Conservation (phyloP, 495 filamentous ascomycete genomes). For the Pyronema omphalodes region DNA sequence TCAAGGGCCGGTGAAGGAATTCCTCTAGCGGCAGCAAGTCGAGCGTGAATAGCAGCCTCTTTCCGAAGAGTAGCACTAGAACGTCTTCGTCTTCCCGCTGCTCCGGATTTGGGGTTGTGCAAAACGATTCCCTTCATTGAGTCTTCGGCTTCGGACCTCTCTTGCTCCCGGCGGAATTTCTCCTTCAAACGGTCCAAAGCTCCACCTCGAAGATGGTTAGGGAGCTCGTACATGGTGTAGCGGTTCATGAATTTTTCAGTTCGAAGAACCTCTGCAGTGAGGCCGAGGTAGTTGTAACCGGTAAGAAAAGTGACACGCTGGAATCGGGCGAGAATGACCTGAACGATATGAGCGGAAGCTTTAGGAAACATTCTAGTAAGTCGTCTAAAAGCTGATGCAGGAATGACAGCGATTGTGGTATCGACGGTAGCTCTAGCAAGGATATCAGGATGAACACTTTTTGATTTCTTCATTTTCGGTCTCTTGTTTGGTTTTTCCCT, state of each 20-base stretch:
- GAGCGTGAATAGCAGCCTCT: constrained; percentile 56
- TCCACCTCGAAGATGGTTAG: constrained; percentile 72
- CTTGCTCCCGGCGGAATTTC: constrained; percentile 72
- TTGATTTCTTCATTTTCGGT: constrained; percentile 34
- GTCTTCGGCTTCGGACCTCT: constrained; percentile 69
- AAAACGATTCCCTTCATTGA: constrained; percentile 84
- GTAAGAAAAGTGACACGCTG: constrained; percentile 90
- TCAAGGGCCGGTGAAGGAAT: constrained; percentile 22
- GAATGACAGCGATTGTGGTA: constrained; percentile 95
- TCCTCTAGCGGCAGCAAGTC: constrained; percentile 20
- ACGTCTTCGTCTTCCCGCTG: constrained; percentile 40
- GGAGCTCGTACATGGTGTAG: constrained; percentile 78
- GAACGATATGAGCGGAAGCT: constrained; percentile 91
- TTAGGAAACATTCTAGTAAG: constrained; percentile 90
- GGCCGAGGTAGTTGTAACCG: constrained; percentile 78
- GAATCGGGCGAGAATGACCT: constrained; percentile 84
- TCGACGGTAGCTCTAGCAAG: constrained; percentile 92
- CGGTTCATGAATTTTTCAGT: constrained; percentile 84
- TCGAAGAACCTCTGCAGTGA: constrained; percentile 75
- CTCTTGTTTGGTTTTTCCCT: constrained; percentile 23
- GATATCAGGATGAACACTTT: constrained; percentile 89
- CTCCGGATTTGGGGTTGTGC: constrained; percentile 51
- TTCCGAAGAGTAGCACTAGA: constrained; percentile 62
- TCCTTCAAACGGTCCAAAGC: constrained; percentile 77
- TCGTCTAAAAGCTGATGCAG: constrained; percentile 82